phyloP scores from a whole-genome alignment of 1,139 yeast species.

The Yamadazyma pseudoaaseri region DNA sequence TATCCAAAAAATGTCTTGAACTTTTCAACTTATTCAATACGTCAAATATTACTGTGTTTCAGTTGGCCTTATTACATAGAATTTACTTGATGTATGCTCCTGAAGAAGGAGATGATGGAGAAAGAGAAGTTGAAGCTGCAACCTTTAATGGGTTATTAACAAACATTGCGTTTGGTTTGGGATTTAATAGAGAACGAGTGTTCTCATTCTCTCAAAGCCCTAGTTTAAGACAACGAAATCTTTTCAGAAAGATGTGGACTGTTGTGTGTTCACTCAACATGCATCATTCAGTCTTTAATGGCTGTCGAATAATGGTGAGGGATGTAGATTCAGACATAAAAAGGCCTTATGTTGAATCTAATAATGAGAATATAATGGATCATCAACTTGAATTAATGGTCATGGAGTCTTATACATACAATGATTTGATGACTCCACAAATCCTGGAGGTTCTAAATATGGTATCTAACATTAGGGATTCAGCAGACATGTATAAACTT shows the following conservation, averaged over 20 bases:
- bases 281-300: slow-evolving; percentile 20
- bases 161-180: slow-evolving; percentile 44
- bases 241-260: slow-evolving; percentile 39
- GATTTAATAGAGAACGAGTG: slow-evolving; percentile 44
- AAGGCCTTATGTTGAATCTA: slow-evolving; percentile 12
- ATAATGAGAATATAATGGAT: slow-evolving; percentile 24
- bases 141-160: slow-evolving; percentile 35
- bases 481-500: slow-evolving; percentile 21
- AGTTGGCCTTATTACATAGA: slow-evolving; percentile 41
- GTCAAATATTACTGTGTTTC: slow-evolving; percentile 48
- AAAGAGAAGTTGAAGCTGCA: slow-evolving; percentile 49
- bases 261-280: slow-evolving; percentile 18
- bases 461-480: slow-evolving; percentile 20
- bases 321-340: slow-evolving; percentile 17
- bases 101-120: slow-evolving; percentile 47
- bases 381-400: slow-evolving; percentile 22
- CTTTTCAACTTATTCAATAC: slow-evolving; percentile 36
- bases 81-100: slow-evolving; percentile 44
- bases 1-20: slow-evolving; percentile 37
- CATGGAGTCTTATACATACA: slow-evolving; percentile 2
- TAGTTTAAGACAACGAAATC: slow-evolving; percentile 26
- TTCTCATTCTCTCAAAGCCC: slow-evolving; percentile 22
- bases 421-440: not conserved
- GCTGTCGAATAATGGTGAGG: slow-evolving; percentile 19
- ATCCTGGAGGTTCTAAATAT: slow-evolving; percentile 2